Percentiles rank a stretch among this genome's conserved stretches.
phyloP scores from a whole-genome alignment of 164 flowering plant genomes.

The Aristolochia fimbriata region DNA sequence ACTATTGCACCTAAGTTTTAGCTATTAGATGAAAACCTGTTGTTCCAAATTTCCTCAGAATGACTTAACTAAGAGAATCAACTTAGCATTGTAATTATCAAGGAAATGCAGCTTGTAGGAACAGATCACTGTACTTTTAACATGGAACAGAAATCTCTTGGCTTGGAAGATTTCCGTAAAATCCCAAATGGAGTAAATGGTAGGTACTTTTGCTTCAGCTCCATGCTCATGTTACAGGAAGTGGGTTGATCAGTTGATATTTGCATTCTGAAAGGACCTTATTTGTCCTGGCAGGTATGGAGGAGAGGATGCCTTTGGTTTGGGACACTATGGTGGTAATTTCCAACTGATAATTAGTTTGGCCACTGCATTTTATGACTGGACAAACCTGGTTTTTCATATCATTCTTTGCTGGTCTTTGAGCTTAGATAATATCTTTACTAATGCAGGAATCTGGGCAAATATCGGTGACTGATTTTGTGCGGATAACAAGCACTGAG shows the following conservation, averaged over 20 bases:
- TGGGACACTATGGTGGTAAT: constrained; percentile 98
- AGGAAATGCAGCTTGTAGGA: constrained; percentile 72
- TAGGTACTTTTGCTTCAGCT: constrained; percentile 15
- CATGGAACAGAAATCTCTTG: constrained; percentile 83
- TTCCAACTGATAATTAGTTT: not conserved
- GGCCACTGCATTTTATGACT: not conserved
- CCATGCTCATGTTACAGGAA: too few relatives aligned
- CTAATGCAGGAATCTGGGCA: constrained; percentile 72
- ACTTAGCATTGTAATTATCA: not conserved
- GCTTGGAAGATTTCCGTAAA: constrained; percentile 88
- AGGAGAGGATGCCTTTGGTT: constrained; percentile 94
- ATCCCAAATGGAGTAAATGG: constrained; percentile 99
- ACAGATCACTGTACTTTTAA: constrained; percentile 94
- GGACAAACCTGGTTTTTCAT: not conserved
- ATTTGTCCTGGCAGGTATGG: constrained; percentile 45
- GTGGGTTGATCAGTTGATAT: too few relatives aligned
- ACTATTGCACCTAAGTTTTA: too few relatives aligned
- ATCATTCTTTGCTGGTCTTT: not conserved
- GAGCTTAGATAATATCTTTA: not conserved
- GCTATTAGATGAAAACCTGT: too few relatives aligned
- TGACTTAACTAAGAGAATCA: too few relatives aligned
- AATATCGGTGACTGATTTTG: constrained; percentile 76
- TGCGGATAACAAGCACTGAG: constrained; percentile 82
- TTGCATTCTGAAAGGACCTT: constrained; percentile 1
- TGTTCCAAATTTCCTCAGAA: not conserved